Evolutionary conservation across 2,329 filamentous ascomycete species (phyloP).

Genomic region (Xylariaceae sp.): DNA sequence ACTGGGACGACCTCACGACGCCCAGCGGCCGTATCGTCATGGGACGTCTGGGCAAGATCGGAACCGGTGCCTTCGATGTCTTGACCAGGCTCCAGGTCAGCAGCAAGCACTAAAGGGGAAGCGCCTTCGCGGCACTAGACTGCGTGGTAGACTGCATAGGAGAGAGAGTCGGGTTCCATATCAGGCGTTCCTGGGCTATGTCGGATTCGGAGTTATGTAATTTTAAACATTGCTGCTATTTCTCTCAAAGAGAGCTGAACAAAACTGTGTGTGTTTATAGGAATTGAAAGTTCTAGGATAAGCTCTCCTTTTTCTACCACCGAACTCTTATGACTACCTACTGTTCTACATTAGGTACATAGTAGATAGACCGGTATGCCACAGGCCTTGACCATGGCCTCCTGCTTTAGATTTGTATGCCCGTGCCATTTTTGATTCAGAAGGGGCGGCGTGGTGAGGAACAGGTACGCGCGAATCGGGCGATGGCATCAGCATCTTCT

Average conservation of each 20-base stretch:
- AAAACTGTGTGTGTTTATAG: not conserved
- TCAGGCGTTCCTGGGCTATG: not conserved
- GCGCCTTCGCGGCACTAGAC: not conserved
- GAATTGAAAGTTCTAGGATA: not conserved
- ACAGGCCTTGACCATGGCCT: no score
- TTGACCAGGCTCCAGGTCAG: constrained; percentile 54
- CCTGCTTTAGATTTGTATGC: no score
- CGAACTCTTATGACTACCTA: not conserved
- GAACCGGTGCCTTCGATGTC: constrained; percentile 90
- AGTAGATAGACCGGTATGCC: no score
- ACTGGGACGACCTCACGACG: constrained; percentile 81
- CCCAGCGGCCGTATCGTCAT: constrained; percentile 86
- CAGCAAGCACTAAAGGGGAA: not conserved
- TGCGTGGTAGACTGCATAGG: no score
- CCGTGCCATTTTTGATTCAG: no score
- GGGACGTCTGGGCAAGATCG: constrained; percentile 73
- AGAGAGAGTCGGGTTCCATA: no score
- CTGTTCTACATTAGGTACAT: no score
- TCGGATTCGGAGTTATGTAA: not conserved
- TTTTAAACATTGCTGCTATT: not conserved
- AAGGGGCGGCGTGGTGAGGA: no score
- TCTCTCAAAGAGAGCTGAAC: not conserved
- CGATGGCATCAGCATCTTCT: no score
- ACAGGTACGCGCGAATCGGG: no score
- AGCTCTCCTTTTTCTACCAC: not conserved